Conservation (phyloP, 2,329 filamentous ascomycete species). For the Alternaria dauci region DNA sequence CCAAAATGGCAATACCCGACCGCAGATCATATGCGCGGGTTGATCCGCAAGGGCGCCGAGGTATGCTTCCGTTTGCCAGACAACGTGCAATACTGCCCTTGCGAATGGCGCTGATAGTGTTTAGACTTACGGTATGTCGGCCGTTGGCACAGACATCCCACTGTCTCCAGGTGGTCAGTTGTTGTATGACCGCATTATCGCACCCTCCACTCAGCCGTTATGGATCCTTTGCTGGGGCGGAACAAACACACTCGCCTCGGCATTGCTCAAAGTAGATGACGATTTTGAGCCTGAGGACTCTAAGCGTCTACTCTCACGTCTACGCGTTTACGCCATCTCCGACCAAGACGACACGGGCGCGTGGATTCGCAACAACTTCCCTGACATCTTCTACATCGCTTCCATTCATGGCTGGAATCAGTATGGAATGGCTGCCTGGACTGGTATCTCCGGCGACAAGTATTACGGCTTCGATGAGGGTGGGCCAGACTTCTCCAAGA, state of each 20-base stretch:
- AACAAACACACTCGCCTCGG: conserved; percentile 62
- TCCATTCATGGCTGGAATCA: conserved; percentile 65
- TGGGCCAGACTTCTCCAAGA: conserved; percentile 58
- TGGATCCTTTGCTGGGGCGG: conserved; percentile 65
- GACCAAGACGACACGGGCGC: conserved; percentile 67
- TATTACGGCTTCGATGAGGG: conserved; percentile 59
- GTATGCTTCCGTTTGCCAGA: conserved; percentile 19
- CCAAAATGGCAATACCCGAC: conserved; percentile 43
- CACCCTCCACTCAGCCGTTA: conserved; percentile 54
- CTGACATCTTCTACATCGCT: conserved; percentile 64
- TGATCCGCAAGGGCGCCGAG: conserved; percentile 46
- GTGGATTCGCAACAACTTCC: conserved; percentile 64
- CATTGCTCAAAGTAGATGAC: conserved; percentile 53
- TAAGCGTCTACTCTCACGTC: conserved; percentile 41
- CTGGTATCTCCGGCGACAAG: conserved; percentile 62
- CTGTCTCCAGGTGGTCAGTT: conserved; percentile 57
- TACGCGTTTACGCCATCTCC: conserved; percentile 59
- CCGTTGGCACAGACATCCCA: conserved; percentile 40
- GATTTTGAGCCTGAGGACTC: conserved; percentile 45
- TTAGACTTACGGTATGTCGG: conserved; percentile 52
- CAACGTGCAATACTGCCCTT: not conserved
- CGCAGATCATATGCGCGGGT: conserved; percentile 33
- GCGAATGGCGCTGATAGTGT: not conserved
- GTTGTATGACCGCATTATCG: conserved; percentile 54
- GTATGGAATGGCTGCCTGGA: conserved; percentile 65